Evolutionary conservation across 1,284 basidiomycete genomes (phyloP).

Genomic region (Melampsora abietis-canadensis): DNA sequence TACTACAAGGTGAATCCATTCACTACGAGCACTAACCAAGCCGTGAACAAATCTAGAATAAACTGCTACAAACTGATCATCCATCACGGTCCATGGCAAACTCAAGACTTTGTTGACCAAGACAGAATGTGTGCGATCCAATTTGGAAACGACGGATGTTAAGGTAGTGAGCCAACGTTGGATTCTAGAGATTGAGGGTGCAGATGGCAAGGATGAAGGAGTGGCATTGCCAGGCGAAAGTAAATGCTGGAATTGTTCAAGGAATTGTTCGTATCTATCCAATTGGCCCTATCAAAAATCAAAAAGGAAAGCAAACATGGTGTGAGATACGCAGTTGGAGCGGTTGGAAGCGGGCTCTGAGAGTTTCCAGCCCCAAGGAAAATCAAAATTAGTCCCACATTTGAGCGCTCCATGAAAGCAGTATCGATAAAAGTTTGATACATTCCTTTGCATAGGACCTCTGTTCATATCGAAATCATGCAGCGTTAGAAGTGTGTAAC

Average conservation of each 20-base stretch:
- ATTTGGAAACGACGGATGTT: slow-evolving; percentile 61
- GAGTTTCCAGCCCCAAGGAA: not conserved
- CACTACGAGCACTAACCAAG: slow-evolving; percentile 86
- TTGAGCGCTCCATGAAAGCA: slow-evolving; percentile 33
- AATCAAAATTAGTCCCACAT: slow-evolving; percentile 15
- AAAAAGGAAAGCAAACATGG: not conserved
- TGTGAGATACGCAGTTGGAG: not conserved
- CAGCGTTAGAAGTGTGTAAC: not conserved
- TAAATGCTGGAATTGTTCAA: slow-evolving; percentile 57
- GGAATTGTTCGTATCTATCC: slow-evolving; percentile 58
- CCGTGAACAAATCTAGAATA: slow-evolving; percentile 86
- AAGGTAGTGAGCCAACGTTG: slow-evolving; percentile 57
- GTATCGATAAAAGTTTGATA: slow-evolving; percentile 41
- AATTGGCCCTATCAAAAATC: slow-evolving; percentile 52
- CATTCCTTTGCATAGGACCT: slow-evolving; percentile 15
- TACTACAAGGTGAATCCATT: slow-evolving; percentile 82
- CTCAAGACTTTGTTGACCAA: slow-evolving; percentile 83
- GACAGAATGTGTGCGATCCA: slow-evolving; percentile 73
- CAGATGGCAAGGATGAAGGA: slow-evolving; percentile 22
- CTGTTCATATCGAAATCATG: not conserved
- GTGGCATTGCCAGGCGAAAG: slow-evolving; percentile 45
- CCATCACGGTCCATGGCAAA: slow-evolving; percentile 87
- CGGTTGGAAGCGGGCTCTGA: not conserved
- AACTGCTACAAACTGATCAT: slow-evolving; percentile 73
- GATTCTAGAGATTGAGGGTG: slow-evolving; percentile 47